Conservation (phyloP, 1,284 basidiomycete species). For the Cryptococcus amylolentus region DNA sequence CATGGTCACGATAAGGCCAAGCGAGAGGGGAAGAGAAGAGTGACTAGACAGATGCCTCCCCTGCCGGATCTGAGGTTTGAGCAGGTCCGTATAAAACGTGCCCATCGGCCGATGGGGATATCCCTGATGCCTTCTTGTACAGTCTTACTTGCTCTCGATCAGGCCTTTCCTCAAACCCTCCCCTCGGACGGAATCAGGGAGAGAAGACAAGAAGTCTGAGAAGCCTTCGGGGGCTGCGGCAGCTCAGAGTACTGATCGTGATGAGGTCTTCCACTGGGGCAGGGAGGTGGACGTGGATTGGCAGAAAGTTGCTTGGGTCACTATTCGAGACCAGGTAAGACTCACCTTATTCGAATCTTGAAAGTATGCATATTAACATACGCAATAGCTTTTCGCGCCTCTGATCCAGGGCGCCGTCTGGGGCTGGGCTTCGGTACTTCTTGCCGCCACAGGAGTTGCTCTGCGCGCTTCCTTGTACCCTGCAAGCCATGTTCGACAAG, state of each 20-base stretch:
- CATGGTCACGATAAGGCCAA: conserved; percentile 14
- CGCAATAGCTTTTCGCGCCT: conserved; percentile 30
- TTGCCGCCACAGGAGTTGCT: conserved; percentile 23
- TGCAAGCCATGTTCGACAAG: conserved; percentile 26
- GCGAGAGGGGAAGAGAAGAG: conserved; percentile 36
- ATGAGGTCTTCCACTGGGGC: conserved; percentile 43
- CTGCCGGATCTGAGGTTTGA: conserved; percentile 49
- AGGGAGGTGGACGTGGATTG: conserved; percentile 41
- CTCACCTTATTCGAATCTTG: too few species aligned
- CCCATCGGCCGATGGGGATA: background rate
- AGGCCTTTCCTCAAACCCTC: conserved; percentile 33
- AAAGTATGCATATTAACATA: background rate
- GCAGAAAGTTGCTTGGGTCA: conserved; percentile 40
- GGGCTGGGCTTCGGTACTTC: conserved; percentile 38
- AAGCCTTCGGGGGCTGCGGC: conserved; percentile 16
- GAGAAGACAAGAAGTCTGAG: conserved; percentile 7
- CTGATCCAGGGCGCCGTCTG: conserved; percentile 47
- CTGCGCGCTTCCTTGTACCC: conserved; percentile 35
- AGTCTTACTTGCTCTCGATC: conserved; percentile 45
- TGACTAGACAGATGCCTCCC: conserved; percentile 40
- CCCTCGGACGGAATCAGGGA: conserved; percentile 13
- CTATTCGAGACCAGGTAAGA: conserved; percentile 48
- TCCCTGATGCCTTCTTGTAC: background rate
- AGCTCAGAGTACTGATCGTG: conserved; percentile 28
- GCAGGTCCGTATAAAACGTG: conserved; percentile 31